A percentile compares a stretch with the other conserved stretches of the same genome.
Conservation (phyloP, 2,329 filamentous ascomycete genomes). For the Stenocarpella maydis region DNA sequence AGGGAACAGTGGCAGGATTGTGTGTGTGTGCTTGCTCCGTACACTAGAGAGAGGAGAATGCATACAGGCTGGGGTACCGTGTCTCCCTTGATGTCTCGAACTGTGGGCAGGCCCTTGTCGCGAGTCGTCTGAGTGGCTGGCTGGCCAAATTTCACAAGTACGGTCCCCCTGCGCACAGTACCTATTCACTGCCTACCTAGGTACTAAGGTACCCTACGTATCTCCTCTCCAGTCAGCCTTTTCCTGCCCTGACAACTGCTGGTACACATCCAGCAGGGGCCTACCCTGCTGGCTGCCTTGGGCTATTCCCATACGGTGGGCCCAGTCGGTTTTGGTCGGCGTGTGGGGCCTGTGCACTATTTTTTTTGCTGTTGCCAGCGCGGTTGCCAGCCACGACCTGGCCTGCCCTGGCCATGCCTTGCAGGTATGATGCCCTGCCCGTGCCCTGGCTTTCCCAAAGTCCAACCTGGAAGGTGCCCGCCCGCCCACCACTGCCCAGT, state of each 20-base stretch:
- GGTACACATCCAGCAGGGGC: conserved; percentile 18
- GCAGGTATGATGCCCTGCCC: not conserved
- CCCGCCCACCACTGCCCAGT: conserved; percentile 1
- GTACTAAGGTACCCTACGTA: too few relatives aligned
- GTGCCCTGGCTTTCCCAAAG: conserved; percentile 10
- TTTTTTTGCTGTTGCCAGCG: conserved; percentile 25
- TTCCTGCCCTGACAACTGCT: conserved; percentile 21
- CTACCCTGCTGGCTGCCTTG: conserved; percentile 12
- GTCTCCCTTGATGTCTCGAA: conserved; percentile 25
- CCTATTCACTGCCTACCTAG: not conserved
- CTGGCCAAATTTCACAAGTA: conserved; percentile 14
- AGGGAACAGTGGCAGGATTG: not conserved
- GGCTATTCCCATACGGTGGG: conserved; percentile 21
- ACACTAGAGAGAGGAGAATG: too few relatives aligned
- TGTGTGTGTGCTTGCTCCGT: too few relatives aligned
- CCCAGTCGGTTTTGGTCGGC: conserved; percentile 25
- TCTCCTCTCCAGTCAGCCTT: conserved; percentile 7
- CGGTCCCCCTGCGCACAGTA: not conserved
- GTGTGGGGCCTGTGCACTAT: conserved; percentile 29
- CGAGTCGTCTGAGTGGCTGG: conserved; percentile 22
- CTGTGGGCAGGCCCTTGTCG: conserved; percentile 24
- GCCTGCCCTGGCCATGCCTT: not conserved
- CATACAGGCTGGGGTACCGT: conserved; percentile 12
- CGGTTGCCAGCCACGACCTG: conserved; percentile 13
- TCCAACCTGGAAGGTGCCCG: conserved; percentile 25